These are phyloP conservation scores for Linnemannia exigua DNA, from an alignment of 192 early-diverging fungal genomes.

Conservation along the genomic window DNA sequence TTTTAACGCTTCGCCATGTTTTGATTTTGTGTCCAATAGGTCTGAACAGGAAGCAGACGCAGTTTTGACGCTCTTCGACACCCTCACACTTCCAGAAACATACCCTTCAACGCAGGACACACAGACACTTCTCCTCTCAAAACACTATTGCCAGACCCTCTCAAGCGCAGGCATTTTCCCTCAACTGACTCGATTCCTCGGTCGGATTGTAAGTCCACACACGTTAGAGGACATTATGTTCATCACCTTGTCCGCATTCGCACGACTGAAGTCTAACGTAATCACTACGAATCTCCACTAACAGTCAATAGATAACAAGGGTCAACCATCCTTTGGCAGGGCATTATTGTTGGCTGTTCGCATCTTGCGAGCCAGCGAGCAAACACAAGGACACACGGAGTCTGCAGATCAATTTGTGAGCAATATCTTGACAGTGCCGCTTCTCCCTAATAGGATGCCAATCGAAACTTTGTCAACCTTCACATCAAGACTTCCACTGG, in stretches of 20 bases:
- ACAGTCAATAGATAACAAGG: slow-evolving; percentile 48
- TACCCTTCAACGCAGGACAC: slow-evolving; percentile 4
- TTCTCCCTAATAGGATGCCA: slow-evolving; percentile 61
- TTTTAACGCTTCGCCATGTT: not conserved
- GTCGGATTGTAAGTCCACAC: slow-evolving; percentile 21
- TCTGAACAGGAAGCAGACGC: slow-evolving; percentile 20
- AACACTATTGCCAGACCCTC: slow-evolving; percentile 6
- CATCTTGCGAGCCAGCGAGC: slow-evolving; percentile 22
- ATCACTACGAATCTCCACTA: not conserved
- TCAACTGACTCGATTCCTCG: slow-evolving; percentile 13
- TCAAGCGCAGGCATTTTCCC: not conserved
- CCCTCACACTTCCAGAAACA: slow-evolving; percentile 22
- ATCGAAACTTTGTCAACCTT: slow-evolving; percentile 55
- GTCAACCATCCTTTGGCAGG: slow-evolving; percentile 18
- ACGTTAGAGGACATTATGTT: not conserved
- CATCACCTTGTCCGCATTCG: not conserved
- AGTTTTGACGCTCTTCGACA: slow-evolving; percentile 24
- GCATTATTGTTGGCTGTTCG: slow-evolving; percentile 31
- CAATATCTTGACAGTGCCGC: slow-evolving; percentile 66
- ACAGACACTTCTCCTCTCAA: not conserved
- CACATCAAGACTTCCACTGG: slow-evolving; percentile 56
- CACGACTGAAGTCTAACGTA: not conserved
- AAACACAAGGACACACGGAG: not conserved
- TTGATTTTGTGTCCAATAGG: slow-evolving; percentile 1
- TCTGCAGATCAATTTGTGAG: slow-evolving; percentile 53